phyloP scores from a whole-genome alignment of 2,329 filamentous ascomycete species.

The Xylariaceae sp. region DNA sequence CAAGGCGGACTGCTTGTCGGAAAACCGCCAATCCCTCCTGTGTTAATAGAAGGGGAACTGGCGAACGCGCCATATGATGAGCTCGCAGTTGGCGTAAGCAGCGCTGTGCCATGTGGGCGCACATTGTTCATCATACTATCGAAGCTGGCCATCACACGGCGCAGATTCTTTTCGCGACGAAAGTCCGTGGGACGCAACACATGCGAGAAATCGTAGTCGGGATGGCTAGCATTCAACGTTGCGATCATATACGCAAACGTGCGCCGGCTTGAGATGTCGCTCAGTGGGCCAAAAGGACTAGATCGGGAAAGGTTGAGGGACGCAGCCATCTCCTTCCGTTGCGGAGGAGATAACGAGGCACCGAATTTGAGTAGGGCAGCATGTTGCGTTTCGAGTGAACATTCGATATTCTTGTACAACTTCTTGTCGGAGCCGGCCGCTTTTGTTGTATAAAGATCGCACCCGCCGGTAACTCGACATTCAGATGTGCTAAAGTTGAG shows the following conservation, averaged over 20 bases:
- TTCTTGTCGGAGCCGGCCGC: slow-evolving; percentile 95
- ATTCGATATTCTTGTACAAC: slow-evolving; percentile 91
- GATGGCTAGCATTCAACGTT: slow-evolving; percentile 91
- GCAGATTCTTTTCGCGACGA: slow-evolving; percentile 73
- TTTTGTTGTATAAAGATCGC: slow-evolving; percentile 97
- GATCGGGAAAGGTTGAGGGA: slow-evolving; percentile 75
- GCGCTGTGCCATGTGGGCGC: slow-evolving; percentile 54
- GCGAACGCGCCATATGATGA: slow-evolving; percentile 35
- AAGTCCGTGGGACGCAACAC: slow-evolving; percentile 87
- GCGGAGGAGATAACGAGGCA: slow-evolving; percentile 79
- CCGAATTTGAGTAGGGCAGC: slow-evolving; percentile 82
- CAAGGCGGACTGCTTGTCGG: slow-evolving; percentile 58
- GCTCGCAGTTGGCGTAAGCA: slow-evolving; percentile 31
- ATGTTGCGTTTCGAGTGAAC: slow-evolving; percentile 86
- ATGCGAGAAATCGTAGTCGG: slow-evolving; percentile 96
- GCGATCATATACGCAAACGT: slow-evolving; percentile 96
- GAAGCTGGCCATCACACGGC: slow-evolving; percentile 78
- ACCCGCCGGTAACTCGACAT: slow-evolving; percentile 86
- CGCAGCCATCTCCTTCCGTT: slow-evolving; percentile 64
- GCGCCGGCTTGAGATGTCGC: slow-evolving; percentile 80
- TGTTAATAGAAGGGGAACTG: slow-evolving; percentile 32
- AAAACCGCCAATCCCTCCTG: slow-evolving; percentile 34
- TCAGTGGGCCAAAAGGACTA: slow-evolving; percentile 87
- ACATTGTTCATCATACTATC: slow-evolving; percentile 86
- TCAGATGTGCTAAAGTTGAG: slow-evolving; percentile 95